Evolutionary conservation across 768 basidiomycete species (phyloP).

Genomic region (Cantharellus cinnabarinus): DNA sequence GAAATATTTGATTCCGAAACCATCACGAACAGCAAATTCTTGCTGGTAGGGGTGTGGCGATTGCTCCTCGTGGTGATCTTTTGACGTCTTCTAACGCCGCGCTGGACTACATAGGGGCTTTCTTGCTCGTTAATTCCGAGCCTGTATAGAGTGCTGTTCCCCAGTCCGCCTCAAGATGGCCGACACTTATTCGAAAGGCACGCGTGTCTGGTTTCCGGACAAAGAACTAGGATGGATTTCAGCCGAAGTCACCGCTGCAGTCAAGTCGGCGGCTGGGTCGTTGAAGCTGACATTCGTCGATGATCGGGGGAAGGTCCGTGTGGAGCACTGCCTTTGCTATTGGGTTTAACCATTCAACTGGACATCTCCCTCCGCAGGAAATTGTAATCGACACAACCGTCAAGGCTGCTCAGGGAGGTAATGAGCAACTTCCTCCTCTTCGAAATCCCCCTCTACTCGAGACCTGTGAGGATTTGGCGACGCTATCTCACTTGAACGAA

Average conservation of each 20-base stretch:
- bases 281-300: conserved; percentile 75
- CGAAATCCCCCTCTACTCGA: conserved; percentile 93
- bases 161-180: conserved; percentile 4
- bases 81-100: background rate
- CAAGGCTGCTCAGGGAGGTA: conserved; percentile 60
- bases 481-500: conserved; percentile 93
- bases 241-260: conserved; percentile 53
- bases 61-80: background rate
- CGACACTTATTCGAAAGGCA: conserved; percentile 10
- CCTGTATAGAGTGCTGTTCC: background rate
- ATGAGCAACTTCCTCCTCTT: conserved; percentile 70
- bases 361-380: conserved; percentile 31
- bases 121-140: background rate
- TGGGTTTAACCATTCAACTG: conserved; percentile 1
- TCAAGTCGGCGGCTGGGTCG: conserved; percentile 34
- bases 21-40: background rate
- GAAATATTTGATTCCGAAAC: background rate
- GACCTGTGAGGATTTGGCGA: conserved; percentile 93
- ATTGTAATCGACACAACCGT: conserved; percentile 55
- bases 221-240: conserved; percentile 90
- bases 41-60: background rate
- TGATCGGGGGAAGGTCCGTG: conserved; percentile 71
- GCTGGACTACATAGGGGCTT: background rate
- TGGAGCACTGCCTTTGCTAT: conserved; percentile 4
- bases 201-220: conserved; percentile 49